A percentile compares a stretch with the other conserved stretches of the same genome.
Evolutionary conservation across 2,329 filamentous ascomycete species (phyloP).

Genomic region (Ophiobolus disseminans): DNA sequence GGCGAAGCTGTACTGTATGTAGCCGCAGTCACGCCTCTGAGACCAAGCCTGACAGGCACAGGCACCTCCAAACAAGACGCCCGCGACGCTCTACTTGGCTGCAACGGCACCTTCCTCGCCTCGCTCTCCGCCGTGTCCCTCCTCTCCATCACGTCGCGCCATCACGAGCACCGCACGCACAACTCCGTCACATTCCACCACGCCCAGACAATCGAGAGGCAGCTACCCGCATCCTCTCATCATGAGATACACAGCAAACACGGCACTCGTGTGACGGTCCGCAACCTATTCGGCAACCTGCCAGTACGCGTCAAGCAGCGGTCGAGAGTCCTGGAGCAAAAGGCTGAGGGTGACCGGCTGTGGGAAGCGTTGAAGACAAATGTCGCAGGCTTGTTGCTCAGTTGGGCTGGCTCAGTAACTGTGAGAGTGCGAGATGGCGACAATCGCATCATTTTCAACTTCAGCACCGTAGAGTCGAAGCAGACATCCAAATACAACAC

Average conservation of each 20-base stretch:
- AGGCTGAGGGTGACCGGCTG: slow-evolving; percentile 63
- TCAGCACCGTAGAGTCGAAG: slow-evolving; percentile 25
- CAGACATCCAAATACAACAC: neutral
- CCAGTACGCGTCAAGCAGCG: slow-evolving; percentile 88
- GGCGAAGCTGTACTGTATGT: slow-evolving; percentile 72
- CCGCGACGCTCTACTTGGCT: slow-evolving; percentile 64
- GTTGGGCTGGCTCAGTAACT: slow-evolving; percentile 66
- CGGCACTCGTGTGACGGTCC: slow-evolving; percentile 78
- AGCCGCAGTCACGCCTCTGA: slow-evolving; percentile 2
- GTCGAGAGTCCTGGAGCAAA: slow-evolving; percentile 60
- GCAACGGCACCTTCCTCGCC: slow-evolving; percentile 76
- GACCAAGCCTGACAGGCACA: slow-evolving; percentile 47
- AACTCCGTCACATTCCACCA: slow-evolving; percentile 75
- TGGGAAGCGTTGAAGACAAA: slow-evolving; percentile 69
- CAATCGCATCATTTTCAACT: slow-evolving; percentile 46
- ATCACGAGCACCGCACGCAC: slow-evolving; percentile 64
- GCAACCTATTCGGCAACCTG: slow-evolving; percentile 87
- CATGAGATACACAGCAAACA: slow-evolving; percentile 64
- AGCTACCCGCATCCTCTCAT: slow-evolving; percentile 66
- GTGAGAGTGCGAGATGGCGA: slow-evolving; percentile 66
- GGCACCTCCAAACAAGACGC: slow-evolving; percentile 76
- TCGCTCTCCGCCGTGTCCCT: slow-evolving; percentile 79
- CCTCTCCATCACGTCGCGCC: slow-evolving; percentile 76
- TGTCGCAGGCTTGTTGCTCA: slow-evolving; percentile 71
- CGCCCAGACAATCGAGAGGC: slow-evolving; percentile 68